Evolutionary conservation across 345 rosid species (phyloP).

Genomic region (Tarenaya hassleriana): DNA sequence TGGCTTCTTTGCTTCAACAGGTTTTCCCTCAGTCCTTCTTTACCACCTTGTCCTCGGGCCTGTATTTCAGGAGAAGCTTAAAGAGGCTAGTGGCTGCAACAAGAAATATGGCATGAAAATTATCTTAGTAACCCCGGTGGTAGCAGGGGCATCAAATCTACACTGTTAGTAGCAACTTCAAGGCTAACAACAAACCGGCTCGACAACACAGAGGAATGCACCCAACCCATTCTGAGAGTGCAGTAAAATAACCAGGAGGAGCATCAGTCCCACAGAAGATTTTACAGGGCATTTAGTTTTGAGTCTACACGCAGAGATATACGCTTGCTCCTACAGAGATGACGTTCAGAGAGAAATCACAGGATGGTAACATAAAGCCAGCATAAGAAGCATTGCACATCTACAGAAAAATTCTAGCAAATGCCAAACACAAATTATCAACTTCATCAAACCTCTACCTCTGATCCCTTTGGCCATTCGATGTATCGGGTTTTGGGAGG

Average conservation of each 20-base stretch:
- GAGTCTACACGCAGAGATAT: too few species aligned
- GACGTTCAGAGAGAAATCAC: background rate
- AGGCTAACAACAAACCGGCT: background rate
- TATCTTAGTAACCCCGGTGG: background rate
- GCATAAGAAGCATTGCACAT: background rate
- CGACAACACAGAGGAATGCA: background rate
- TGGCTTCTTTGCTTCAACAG: slow-evolving; percentile 48
- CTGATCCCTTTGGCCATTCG: slow-evolving; percentile 64
- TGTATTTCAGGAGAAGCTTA: slow-evolving; percentile 50
- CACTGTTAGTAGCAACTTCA: too few species aligned
- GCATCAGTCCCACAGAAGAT: too few species aligned
- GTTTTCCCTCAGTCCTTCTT: slow-evolving; percentile 60
- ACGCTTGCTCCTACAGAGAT: too few species aligned
- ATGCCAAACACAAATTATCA: too few species aligned
- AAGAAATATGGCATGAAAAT: background rate
- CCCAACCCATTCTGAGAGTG: background rate
- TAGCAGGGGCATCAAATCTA: background rate
- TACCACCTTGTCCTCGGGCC: slow-evolving; percentile 56
- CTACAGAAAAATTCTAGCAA: background rate
- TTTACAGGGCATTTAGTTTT: too few species aligned
- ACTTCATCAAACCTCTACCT: too few species aligned
- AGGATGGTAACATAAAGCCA: too few species aligned
- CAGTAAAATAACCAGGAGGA: background rate
- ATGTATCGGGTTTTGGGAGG: slow-evolving; percentile 72
- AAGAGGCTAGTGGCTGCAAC: slow-evolving; percentile 40